A percentile compares a stretch with the other conserved stretches of the same genome.
Conservation (phyloP, 2,329 filamentous ascomycete species). For the Ophiostoma piceae region DNA sequence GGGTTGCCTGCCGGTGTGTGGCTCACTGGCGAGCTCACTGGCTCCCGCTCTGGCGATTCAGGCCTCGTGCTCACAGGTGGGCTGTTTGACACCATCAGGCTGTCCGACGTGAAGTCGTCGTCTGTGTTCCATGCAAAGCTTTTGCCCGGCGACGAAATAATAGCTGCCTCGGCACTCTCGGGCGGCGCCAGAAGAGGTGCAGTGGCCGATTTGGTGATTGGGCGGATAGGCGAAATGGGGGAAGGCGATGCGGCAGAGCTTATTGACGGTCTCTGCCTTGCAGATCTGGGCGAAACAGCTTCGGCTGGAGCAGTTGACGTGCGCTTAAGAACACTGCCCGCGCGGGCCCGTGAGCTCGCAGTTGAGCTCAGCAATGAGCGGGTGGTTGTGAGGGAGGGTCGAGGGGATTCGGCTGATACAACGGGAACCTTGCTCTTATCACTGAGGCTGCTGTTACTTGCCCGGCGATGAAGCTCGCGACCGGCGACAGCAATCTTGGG, state of each 20-base stretch:
- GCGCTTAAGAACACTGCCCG: not conserved
- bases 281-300: not conserved
- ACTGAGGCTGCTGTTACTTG: slow-evolving; percentile 35
- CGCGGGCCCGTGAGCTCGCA: not conserved
- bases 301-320: slow-evolving; percentile 19
- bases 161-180: not conserved
- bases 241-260: not conserved
- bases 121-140: slow-evolving; percentile 54
- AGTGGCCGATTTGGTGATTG: not conserved
- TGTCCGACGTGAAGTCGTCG: slow-evolving; percentile 53
- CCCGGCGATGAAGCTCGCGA: slow-evolving; percentile 34
- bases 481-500: slow-evolving; percentile 37
- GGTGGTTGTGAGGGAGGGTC: not conserved
- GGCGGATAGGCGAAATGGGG: not conserved
- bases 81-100: slow-evolving; percentile 52
- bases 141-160: slow-evolving; percentile 41
- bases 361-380: slow-evolving; percentile 10
- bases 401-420: not conserved
- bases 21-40: slow-evolving; percentile 28
- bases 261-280: not conserved
- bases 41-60: slow-evolving; percentile 24
- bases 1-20: slow-evolving; percentile 26
- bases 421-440: slow-evolving; percentile 25
- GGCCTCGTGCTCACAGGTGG: slow-evolving; percentile 44
- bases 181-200: not conserved